Base-by-base conservation (phyloP, 495 filamentous ascomycete species). In the Podospora conica region DNA sequence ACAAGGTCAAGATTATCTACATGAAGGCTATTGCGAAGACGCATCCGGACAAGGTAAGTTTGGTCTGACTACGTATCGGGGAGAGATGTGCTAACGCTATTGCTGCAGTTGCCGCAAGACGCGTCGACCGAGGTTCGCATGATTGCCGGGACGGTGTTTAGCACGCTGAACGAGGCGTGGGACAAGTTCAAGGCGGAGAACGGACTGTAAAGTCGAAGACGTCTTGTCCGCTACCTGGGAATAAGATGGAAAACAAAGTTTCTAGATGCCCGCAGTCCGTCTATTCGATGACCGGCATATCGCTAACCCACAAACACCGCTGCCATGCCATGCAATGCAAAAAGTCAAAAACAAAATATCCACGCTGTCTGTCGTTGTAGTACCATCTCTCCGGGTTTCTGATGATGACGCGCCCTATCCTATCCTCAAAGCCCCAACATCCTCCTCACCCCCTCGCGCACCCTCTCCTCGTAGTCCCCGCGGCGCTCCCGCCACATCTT, bases 11-110 rank as follows among this genome's bases (percentile, higher is more conserved):
- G 86, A 86, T 98, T 63, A 84, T 90, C 64, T 98, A 98, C 72
- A 98, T 98, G 95, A 97, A 96, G 85, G 95, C 92, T 6, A 97
- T 98, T 87, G 90, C 87, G 7, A 98, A 96, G 84, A 93, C 95
- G 68, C 95, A 98, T 83, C 95, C 95, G 66, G 95, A 98, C 75
- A 98, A 98, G 88, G 95, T 97, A 81, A 75, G 86, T 80, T 67
- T 63, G 28, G 9, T 15, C 22, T 24, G 15, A 4, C n/a, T n/a
- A 24, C 40, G 22, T 57, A 6, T 20, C 24, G 6, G n/a, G 9
- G 25, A 24, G 31, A 28, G 18, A 15, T n/a, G 24, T 15, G 11
- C 21, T 65, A 56, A 65, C 40, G 25, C 61, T 7, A 7, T 48
- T 48, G 6, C 15, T 55, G 65, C 73, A 98, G 95, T 87, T 98